phyloP scores from a whole-genome alignment of 768 basidiomycete genomes.

The Naganishia friedmannii region DNA sequence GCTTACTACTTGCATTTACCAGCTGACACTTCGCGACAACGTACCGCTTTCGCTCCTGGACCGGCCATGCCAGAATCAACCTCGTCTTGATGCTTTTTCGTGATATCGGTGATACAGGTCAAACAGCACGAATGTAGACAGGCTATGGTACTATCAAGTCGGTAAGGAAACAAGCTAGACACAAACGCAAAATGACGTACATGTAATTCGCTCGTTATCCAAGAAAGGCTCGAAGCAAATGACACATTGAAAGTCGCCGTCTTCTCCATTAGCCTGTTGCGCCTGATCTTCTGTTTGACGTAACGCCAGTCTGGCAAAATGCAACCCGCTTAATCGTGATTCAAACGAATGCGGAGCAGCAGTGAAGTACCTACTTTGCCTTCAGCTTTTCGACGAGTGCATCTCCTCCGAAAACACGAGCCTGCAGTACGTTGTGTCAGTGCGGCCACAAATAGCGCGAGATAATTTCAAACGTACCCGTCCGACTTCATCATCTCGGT shows the following conservation, averaged over 20 bases:
- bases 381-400: constrained; percentile 38
- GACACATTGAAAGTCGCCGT: constrained; percentile 25
- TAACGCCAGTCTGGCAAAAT: background rate
- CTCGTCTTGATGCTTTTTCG: constrained; percentile 11
- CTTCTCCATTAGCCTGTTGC: constrained; percentile 14
- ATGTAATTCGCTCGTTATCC: constrained; percentile 21
- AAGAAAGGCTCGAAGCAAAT: constrained; percentile 27
- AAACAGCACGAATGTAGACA: constrained; percentile 26
- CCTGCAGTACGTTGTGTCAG: background rate
- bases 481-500: constrained; percentile 15
- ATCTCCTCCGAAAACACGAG: constrained; percentile 32
- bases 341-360: background rate
- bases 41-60: constrained; percentile 56
- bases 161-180: background rate
- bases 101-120: constrained; percentile 20
- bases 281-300: constrained; percentile 11
- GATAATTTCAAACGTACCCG: constrained; percentile 10
- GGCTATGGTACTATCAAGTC: background rate
- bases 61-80: constrained; percentile 52
- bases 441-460: background rate
- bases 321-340: background rate
- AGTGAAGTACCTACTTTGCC: background rate
- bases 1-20: background rate
- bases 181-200: background rate
- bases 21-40: constrained; percentile 37